Base-by-base conservation (phyloP, 306 rosid species). In the Castanea mollissima region DNA sequence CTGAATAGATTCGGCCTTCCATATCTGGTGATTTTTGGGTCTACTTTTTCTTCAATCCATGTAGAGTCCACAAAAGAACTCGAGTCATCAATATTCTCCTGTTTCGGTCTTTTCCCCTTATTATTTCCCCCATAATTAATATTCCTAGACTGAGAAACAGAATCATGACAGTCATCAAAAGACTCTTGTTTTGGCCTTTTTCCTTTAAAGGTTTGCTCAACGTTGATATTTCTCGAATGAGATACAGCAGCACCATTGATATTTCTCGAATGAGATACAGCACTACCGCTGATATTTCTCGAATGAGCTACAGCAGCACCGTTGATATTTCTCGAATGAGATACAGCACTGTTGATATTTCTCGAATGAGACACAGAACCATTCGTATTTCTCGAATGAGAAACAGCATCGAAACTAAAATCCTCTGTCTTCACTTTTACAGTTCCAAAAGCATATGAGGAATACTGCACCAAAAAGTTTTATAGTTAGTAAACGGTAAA, bases 41-140 rank as follows among this genome's bases (percentile, higher is more conserved):
- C 87, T 12, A 89, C 81, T 76, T 79, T 87, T 73, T 90, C 93
- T 81, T 90, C 97, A 71, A 82, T 58, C 91, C 92, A 89, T 31
- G 49, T 19, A 18, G 83, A 78, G 80, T 79, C 91, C 69, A 81
- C 70, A 62, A 34, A 63, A 77, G 82, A 72, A 75, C 71, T 67
- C 34, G 79, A 76, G 79, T 86, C 84, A 70, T 89, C 89, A 76
- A 74, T 44, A 70, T 79, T 81, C 78, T 92, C 99, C 74, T 65
- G 83, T 76, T 91, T 88, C 16, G 91, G 95, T 81, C 90, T 88
- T 83, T 91, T 91, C 72, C 89, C 82, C 63, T 83, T 87, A 62
- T 65, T 78, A 80, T 83, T 82, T 63, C 76, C 89, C 76, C 51
- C 13, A 6, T 77, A 32, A 71, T 52, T 60, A 4, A 63, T 65